Percentiles rank a stretch among this genome's conserved stretches.
phyloP scores from a whole-genome alignment of 495 filamentous ascomycete species.

The Penicillium roqueforti region DNA sequence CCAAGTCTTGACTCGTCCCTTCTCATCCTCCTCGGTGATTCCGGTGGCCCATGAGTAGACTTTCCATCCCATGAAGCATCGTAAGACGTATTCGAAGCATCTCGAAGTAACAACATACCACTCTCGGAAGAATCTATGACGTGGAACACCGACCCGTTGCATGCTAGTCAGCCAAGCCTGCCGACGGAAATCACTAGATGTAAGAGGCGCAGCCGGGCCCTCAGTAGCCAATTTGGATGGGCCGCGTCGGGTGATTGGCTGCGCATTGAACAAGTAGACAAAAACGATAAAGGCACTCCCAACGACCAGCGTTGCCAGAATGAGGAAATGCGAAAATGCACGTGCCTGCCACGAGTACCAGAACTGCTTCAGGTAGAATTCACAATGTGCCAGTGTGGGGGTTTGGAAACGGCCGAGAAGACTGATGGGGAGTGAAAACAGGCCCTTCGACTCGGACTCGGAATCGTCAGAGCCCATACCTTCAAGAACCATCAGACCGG shows the following conservation, averaged over 20 bases:
- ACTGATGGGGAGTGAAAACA: conserved; percentile 63
- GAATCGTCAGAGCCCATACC: conserved; percentile 57
- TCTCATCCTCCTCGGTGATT: conserved; percentile 79
- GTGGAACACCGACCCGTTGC: conserved; percentile 91
- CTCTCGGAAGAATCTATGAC: conserved; percentile 79
- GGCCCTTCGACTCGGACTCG: conserved; percentile 62
- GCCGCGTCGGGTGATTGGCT: conserved; percentile 31
- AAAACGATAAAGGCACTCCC: conserved; percentile 65
- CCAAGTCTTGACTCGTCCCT: conserved; percentile 87
- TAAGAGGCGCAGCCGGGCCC: conserved; percentile 57
- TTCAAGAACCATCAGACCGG: conserved; percentile 86
- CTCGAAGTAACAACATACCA: conserved; percentile 75
- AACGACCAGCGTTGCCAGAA: conserved; percentile 61
- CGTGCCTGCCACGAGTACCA: conserved; percentile 41
- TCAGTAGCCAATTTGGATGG: conserved; percentile 22
- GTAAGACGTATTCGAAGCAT: conserved; percentile 72
- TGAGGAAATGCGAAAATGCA: conserved; percentile 42
- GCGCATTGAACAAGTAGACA: conserved; percentile 61
- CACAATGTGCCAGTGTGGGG: conserved; percentile 25
- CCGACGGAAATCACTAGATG: conserved; percentile 77
- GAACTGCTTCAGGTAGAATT: conserved; percentile 26
- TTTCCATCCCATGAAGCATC: conserved; percentile 70
- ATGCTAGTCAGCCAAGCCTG: conserved; percentile 94
- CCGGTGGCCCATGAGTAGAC: conserved; percentile 75
- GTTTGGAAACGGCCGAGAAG: conserved; percentile 37